These are phyloP conservation scores for Wolfiporia cocos DNA, from an alignment of 1,284 basidiomycete species.

Conservation along the genomic window DNA sequence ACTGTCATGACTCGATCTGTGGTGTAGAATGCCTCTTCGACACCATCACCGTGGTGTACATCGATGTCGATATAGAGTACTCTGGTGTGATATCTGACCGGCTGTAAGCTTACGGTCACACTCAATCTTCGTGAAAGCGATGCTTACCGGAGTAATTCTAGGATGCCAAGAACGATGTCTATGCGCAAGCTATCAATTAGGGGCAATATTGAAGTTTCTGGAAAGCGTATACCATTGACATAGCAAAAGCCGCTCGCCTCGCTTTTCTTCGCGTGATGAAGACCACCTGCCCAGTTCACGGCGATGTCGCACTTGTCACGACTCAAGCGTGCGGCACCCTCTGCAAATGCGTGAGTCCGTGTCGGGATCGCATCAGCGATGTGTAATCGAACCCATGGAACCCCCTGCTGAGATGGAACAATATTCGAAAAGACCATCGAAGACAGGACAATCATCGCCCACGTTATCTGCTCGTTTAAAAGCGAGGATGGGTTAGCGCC, in stretches of 20 bases:
- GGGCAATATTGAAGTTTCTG: not conserved
- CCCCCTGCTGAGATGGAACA: conserved; percentile 98
- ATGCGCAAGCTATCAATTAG: not conserved
- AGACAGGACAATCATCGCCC: conserved; percentile 96
- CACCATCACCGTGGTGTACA: conserved; percentile 98
- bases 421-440: conserved; percentile 97
- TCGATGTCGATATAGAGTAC: conserved; percentile 99
- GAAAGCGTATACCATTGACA: conserved; percentile 72
- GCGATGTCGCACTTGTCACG: conserved; percentile 99
- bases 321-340: conserved; percentile 94
- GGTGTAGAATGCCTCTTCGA: conserved; percentile 99
- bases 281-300: conserved; percentile 96
- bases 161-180: conserved; percentile 97
- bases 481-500: conserved; percentile 1
- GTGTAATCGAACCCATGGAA: conserved; percentile 80
- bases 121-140: not conserved
- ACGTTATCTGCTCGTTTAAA: conserved; percentile 62
- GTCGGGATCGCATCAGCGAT: not conserved
- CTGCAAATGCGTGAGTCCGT: conserved; percentile 32
- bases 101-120: not conserved
- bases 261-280: conserved; percentile 98
- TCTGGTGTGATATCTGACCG: conserved; percentile 79
- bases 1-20: conserved; percentile 99
- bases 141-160: conserved; percentile 81
- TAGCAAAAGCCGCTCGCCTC: conserved; percentile 99